Evolutionary conservation across 2,329 filamentous ascomycete genomes (phyloP), one percentile per base, ranked within the genome.

Genomic region (Sporothrix schenckii): DNA sequence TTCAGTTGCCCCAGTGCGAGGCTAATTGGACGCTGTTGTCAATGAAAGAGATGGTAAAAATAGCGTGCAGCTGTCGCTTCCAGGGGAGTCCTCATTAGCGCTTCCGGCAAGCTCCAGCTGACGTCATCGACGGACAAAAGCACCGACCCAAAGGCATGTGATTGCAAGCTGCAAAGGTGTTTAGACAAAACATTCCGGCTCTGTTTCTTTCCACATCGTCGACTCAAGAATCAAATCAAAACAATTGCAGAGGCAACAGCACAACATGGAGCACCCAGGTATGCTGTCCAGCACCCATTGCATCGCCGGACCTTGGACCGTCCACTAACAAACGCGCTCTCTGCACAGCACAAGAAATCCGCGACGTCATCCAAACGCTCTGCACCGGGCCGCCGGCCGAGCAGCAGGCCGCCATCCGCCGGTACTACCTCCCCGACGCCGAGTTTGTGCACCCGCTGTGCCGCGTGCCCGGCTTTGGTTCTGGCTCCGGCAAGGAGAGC

Each of bases 381-480:
- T 71, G 69, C 68, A 70, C 70, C 9, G 44, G 50, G 16, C 41
- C 71, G 16, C 70, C 34, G 3, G 68, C 61, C n/a, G 69, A 71
- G 54, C 73, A 74, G 69, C 52, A 61, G 21, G 68, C 53, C 16
- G 68, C 73, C 27, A 19, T 74, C 14, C 41, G 53, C 41, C 67
- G 41, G 1, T 71, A 71, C 69, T 74, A 72, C 63, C 39, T 69
- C 5, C 71, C 72, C 14, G 69, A 73, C 21, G 73, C 69, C 34
- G 66, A 70, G 58, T 73, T 74, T 66, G 63, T 70, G 7, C 73
- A 74, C 53, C 73, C 72, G 4, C 50, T 74, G 39, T 73, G 70
- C 70, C 68, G 69, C 50, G 91, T 92, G 1, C 86, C 87, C 0
- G 81, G 82, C 7, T 86, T 88, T 73, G 41, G 30, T 3, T 4